Conservation (phyloP, 805 yeast genomes). For the Candida easanensis region DNA sequence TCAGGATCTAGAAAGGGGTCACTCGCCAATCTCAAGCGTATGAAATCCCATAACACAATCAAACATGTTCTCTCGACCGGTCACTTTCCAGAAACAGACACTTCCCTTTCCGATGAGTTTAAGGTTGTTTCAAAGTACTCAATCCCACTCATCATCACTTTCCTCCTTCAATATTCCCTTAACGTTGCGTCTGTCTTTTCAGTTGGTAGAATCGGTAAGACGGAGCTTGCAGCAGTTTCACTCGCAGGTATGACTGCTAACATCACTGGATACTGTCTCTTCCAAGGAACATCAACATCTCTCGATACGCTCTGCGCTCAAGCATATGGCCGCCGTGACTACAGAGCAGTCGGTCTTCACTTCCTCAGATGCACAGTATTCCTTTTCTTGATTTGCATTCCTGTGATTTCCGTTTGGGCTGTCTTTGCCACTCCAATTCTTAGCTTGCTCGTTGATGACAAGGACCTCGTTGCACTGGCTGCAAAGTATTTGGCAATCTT, state of each 20-base stretch:
- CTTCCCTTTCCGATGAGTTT: conserved; percentile 39
- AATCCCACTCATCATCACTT: conserved; percentile 63
- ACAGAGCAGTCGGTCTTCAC: conserved; percentile 62
- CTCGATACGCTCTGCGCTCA: conserved; percentile 78
- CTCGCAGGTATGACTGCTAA: conserved; percentile 77
- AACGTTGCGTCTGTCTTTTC: conserved; percentile 77
- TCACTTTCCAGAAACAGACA: conserved; percentile 22
- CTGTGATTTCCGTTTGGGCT: conserved; percentile 62
- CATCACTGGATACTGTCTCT: conserved; percentile 69
- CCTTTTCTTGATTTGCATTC: conserved; percentile 49
- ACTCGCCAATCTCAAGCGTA: conserved; percentile 24
- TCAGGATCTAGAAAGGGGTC: conserved; percentile 22
- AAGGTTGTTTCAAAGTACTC: conserved; percentile 43
- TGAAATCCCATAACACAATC: conserved; percentile 26
- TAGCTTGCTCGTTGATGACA: conserved; percentile 40
- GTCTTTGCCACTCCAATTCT: conserved; percentile 51
- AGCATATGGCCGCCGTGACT: conserved; percentile 68
- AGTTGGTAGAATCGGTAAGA: conserved; percentile 70
- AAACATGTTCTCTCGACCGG: conserved; percentile 26
- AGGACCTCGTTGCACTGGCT: conserved; percentile 48
- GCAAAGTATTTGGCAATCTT: conserved; percentile 53
- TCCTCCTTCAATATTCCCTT: conserved; percentile 66
- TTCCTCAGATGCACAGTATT: conserved; percentile 66
- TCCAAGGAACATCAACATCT: conserved; percentile 77
- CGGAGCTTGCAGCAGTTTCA: conserved; percentile 73